Conservation (phyloP, 2,329 filamentous ascomycete species). For the Curvularia spicifera region DNA sequence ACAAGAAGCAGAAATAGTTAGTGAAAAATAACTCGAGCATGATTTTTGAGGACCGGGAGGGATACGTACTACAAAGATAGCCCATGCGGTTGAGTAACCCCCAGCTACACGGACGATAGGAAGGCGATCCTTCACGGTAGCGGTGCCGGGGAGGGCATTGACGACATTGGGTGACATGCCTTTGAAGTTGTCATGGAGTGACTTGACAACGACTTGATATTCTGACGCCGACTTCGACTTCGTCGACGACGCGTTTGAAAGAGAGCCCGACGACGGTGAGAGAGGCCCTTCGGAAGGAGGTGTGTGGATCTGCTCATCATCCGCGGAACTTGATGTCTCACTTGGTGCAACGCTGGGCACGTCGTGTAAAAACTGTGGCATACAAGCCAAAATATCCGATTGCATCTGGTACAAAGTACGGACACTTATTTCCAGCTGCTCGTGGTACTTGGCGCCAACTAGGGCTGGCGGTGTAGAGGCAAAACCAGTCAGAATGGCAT, state of each 20-base stretch:
- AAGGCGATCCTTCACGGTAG: slow-evolving; percentile 25
- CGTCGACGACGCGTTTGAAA: neutral
- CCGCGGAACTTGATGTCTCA: neutral
- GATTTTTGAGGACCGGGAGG: neutral
- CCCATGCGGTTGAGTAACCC: slow-evolving; percentile 42
- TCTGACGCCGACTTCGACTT: neutral
- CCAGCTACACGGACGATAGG: slow-evolving; percentile 43
- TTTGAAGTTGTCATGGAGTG: slow-evolving; percentile 36
- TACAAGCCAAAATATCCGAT: slow-evolving; percentile 43
- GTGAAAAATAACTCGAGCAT: too few species aligned
- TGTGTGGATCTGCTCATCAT: neutral
- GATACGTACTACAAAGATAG: slow-evolving; percentile 33
- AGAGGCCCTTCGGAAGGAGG: neutral
- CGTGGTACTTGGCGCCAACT: slow-evolving; percentile 24
- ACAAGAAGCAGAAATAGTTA: neutral
- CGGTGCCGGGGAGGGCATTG: slow-evolving; percentile 4
- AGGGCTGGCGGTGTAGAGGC: slow-evolving; percentile 36
- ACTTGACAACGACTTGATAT: slow-evolving; percentile 7
- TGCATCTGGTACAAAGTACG: slow-evolving; percentile 35
- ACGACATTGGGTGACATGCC: slow-evolving; percentile 3
- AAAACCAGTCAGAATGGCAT: slow-evolving; percentile 37
- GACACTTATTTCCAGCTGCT: slow-evolving; percentile 33
- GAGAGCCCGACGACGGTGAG: neutral
- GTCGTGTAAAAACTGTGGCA: slow-evolving; percentile 46
- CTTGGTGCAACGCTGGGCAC: slow-evolving; percentile 29